A percentile compares a stretch with the other conserved stretches of the same genome.
Evolutionary conservation across 108 stramenopile species (phyloP).

Genomic region (Cyclotella atomus): DNA sequence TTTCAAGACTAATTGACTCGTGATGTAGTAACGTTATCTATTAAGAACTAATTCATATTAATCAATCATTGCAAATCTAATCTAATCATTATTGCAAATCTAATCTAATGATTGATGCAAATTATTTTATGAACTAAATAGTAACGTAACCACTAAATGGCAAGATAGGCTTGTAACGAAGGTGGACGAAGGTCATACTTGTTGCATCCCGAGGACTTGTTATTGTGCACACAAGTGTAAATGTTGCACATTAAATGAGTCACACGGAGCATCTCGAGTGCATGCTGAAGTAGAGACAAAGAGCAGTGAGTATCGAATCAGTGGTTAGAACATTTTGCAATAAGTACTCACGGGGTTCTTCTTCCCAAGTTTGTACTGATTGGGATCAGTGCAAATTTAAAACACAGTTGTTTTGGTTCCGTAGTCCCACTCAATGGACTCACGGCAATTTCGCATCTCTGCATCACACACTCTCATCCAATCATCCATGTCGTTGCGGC

Average conservation of each 20-base stretch:
- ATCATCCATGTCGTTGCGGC: not conserved
- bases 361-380: conserved; percentile 8
- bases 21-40: not conserved
- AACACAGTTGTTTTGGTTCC: not conserved
- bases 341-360: not conserved
- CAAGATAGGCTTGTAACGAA: not conserved
- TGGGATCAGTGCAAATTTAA: not conserved
- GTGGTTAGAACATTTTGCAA: too few species aligned
- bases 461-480: conserved; percentile 9
- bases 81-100: not conserved
- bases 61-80: not conserved
- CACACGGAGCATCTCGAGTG: not conserved
- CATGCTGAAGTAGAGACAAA: not conserved
- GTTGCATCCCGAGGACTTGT: not conserved
- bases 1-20: not conserved
- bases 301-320: too few species aligned
- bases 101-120: not conserved
- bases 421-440: conserved; percentile 5
- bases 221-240: not conserved
- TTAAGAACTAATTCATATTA: not conserved
- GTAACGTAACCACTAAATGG: not conserved
- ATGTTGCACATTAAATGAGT: conserved; percentile 6
- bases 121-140: not conserved
- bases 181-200: not conserved
- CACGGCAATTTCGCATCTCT: not conserved